Base-by-base conservation (phyloP, 805 yeast species). In the Ogataea nonfermentans region DNA sequence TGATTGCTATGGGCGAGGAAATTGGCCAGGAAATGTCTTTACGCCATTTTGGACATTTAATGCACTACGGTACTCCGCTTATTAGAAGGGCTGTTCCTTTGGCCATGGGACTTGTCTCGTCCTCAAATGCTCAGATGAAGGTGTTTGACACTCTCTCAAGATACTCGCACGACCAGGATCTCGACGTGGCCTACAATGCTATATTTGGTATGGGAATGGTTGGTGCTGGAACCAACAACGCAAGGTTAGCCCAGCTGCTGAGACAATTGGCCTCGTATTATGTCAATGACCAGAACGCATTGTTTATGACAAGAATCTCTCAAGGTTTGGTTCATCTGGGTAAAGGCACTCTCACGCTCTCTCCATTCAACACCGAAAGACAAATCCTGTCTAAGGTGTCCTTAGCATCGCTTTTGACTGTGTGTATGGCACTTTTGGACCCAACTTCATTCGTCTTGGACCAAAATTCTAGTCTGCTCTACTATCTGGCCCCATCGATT, bases 181-280 rank as follows among this genome's bases (percentile, higher is more conserved):
- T 86, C 52, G 95, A 87, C 57, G 96, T 93, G 40, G 96, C 98
- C 6, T 82, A 83, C 61, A 93, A 90, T 60, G 89, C 99, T 14
- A 89, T 93, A 48, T 91, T 87, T 56, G 81, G 96, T 30, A 90
- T 93, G 98, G 99, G 99, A 40, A 68, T 93, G 47, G 95, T 91
- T 53, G 99, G 99, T 61, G 93, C 98, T 14, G 99, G 99, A 66
- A 93, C 99, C 20, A 91, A 93, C 66, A 93, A 93, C 61, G 99
- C 99, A 6, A 84, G 99, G 68, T 73, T 93, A 49, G 98, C 98
- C 3, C 99, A 93, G 68, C 73, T 93, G 48, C 74, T 93, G 57
- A 79, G 99, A 64, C 98, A 93, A 65, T 74, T 93, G 53, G 98
- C 99, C 1, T 80, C 87, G 39, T 93, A 93, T 63, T 95, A 93